Percentiles rank a stretch among this genome's conserved stretches.
Conservation (phyloP, 176 grass and related monocot genomes). For the Calamus simplicifolius region DNA sequence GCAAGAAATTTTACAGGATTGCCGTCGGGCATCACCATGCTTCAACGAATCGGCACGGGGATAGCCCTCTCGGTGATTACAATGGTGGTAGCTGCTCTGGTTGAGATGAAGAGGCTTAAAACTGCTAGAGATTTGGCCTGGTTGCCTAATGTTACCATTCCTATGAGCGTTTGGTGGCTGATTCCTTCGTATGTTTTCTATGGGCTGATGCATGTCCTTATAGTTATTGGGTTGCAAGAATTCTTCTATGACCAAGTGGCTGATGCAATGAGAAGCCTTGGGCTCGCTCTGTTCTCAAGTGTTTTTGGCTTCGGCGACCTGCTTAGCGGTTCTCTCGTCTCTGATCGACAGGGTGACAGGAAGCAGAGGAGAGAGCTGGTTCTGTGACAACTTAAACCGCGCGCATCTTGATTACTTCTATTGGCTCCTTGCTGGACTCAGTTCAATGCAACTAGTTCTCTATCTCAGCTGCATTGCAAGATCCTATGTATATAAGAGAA, state of each 20-base stretch:
- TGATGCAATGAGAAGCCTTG: constrained; percentile 34
- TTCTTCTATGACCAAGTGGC: constrained; percentile 79
- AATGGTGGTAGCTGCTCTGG: constrained; percentile 35
- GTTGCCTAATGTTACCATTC: constrained; percentile 18
- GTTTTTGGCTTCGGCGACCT: constrained; percentile 31
- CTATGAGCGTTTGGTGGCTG: constrained; percentile 83
- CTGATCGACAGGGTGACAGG: constrained; percentile 31
- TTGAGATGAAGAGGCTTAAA: constrained; percentile 36
- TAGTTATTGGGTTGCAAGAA: constrained; percentile 63
- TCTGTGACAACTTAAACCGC: not conserved
- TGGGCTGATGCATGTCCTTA: constrained; percentile 42
- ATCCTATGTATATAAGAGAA: too few relatives aligned
- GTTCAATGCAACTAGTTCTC: too few relatives aligned
- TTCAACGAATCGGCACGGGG: constrained; percentile 48
- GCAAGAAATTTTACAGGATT: constrained; percentile 26
- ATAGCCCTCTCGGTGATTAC: constrained; percentile 33
- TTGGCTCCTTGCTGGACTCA: too few relatives aligned
- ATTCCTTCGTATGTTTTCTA: constrained; percentile 54
- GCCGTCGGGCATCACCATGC: constrained; percentile 52
- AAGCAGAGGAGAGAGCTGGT: constrained; percentile 35
- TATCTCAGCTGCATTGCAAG: too few relatives aligned
- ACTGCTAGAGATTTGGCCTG: constrained; percentile 38
- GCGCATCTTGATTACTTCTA: too few relatives aligned
- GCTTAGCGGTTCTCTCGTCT: constrained; percentile 35
- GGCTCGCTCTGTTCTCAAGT: constrained; percentile 34